Evolutionary conservation across 2,329 filamentous ascomycete genomes (phyloP), one percentile per base, ranked within the genome.

Genomic region (Chaetomium strumarium): DNA sequence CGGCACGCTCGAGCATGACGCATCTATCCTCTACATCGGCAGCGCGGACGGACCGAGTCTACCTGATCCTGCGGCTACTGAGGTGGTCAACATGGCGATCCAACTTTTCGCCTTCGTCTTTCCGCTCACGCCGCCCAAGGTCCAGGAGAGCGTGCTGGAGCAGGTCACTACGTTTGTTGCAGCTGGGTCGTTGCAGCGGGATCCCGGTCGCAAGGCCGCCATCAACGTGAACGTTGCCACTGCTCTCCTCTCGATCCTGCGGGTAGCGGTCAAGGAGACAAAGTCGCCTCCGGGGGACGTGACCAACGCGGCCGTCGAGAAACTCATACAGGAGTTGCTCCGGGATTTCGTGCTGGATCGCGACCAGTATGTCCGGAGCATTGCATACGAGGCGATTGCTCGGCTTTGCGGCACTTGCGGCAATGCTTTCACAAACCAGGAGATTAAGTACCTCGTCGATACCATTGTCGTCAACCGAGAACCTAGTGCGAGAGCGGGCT

Each of bases 71-170:
- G 86, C 93, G 6, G 84, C 88, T 0, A 99, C 92, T 0, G 91
- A 96, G 65, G 91, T 96, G 24, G 88, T 97, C 55, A 96, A 99
- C 65, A 84, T 92, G 64, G 91, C 93, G 0, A 95, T 99, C 51
- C 86, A 93, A 57, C 75, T 97, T 0, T 99, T 99, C 66, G 90
- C 91, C 2, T 88, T 95, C 49, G 88, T 90, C 37, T 84, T 99
- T 52, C 91, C 93, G 2, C 75, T 96, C 10, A 95, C 95, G 42
- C 86, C 88, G 0, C 79, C 89, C 4, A 96, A 92, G 64, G 88
- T 99, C 2, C 93, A 99, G 64, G 93, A 99, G 68, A 96, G 92
- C 64, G 89, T 95, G 44, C 74, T 99, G 10, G 93, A 99, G 68
- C 93, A 99, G 66, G 85, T 97, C 44, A 86, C 88, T 14, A 93